Base-by-base conservation (phyloP, 345 rosid species). In the Balakata baccata region DNA sequence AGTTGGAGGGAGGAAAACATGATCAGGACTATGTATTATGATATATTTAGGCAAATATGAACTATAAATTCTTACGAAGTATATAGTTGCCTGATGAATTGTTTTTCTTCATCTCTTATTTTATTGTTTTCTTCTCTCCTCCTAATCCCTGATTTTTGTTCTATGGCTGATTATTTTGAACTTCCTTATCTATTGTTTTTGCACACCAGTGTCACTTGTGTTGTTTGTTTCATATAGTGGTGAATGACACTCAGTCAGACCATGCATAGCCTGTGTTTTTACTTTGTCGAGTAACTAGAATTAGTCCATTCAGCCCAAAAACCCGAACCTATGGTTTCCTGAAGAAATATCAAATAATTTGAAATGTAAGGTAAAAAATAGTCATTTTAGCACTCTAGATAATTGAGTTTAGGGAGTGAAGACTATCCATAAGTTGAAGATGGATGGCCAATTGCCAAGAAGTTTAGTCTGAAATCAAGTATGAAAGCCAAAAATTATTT, bases 241-340 rank as follows among this genome's bases (percentile, higher is more conserved):
- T 29, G 34, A 29, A 29, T 29, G 34, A 29, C 34, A 29, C 34
- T 29, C 34, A 1, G 34, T 29, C 34, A 29, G 1, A 29, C 57
- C 57, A 34, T 11, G 23, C 52, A 52, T 39, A 20, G 16, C 60
- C 34, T 29, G 1, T 29, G 34, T 29, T 29, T 29, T 29, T 29
- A 29, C 34, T 29, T 29, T 29, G 34, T 29, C 1, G 34, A 29
- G 34, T 29, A 29, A 29, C 34, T 29, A 37, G 17, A 41, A 53
- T 14, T 22, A 23, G 47, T 66, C 66, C 38, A 7, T 29, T 29
- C 14, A 16, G 34, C 34, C 34, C 34, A 1, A 29, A 29, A 29
- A n/a, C 16, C 17, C 67, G 9, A 59, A 6, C 66, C 54, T 64
- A 20, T 53, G 61, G 17, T 56, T 72, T 58, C 74, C 52, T 41